Evolutionary conservation across 371 early-diverging fungal species (phyloP), one percentile per base, ranked within the genome.

Genomic region (Mucor racemosus): DNA sequence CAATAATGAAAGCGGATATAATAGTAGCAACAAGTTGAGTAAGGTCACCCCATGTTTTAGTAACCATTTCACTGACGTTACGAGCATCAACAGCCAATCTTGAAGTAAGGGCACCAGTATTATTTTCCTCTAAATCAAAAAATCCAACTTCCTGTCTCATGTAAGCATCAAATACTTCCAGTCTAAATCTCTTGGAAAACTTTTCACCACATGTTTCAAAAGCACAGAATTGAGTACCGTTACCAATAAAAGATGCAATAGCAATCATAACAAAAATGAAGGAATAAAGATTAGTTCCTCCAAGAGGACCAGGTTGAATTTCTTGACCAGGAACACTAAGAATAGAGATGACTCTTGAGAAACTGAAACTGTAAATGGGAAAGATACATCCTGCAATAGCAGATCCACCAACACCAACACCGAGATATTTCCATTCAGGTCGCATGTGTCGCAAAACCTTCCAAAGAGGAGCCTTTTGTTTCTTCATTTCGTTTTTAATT

Each of bases 61-160:
- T 85, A 26, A 95, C 81, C 62, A 91, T 71, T 40, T 89, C 84
- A 58, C 80, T 76, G 62, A 88, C 81, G 66, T 84, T 82, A 31
- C 76, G 69, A 4, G 96, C 94, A 72, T 95, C 96, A 11, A 89
- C 86, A 10, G 95, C 88, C 31, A 97, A 82, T 40, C 88, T 85
- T 11, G 94, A 78, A 1, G 93, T 88, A 39, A 97, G 74, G 13
- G 89, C 90, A 39, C 97, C 96, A 5, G 89, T 86, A 33, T 84
- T 84, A 75, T 96, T 88, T 50, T 84, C 82, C 50, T 90, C 89
- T 19, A 82, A 73, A 77, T 97, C 97, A 78, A 94, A 97, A 75
- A 87, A 97, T 2, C 79, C 90, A 62, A 94, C 88, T 55, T 96
- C 94, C 76, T 96, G 96, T n/a, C 79, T 68, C 55, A 91, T 64